A percentile compares a stretch with the other conserved stretches of the same genome.
These are phyloP conservation scores for Trichosanthes truncata DNA, from an alignment of 306 rosid genomes.

Conservation along the genomic window DNA sequence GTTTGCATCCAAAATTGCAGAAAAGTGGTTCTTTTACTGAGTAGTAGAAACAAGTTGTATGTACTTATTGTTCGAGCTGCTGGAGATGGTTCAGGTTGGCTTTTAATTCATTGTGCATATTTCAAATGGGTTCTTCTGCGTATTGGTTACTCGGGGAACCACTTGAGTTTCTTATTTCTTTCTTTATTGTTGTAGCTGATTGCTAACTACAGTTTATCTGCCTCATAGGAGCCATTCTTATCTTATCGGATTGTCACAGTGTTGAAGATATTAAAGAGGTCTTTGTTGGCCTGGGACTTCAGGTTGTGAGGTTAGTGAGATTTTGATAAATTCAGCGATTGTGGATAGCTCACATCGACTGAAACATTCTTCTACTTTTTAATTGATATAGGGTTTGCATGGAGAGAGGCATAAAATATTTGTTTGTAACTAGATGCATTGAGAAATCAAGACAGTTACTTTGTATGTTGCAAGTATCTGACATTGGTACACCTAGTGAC, in stretches of 20 bases:
- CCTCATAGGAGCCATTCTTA: slow-evolving; percentile 37
- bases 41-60: slow-evolving; percentile 74
- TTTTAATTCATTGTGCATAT: slow-evolving; percentile 11
- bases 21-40: slow-evolving; percentile 68
- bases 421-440: slow-evolving; percentile 66
- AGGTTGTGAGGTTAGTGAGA: slow-evolving; percentile 71
- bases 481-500: slow-evolving; percentile 29
- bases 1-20: slow-evolving; percentile 21
- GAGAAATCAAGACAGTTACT: slow-evolving; percentile 63
- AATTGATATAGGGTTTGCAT: slow-evolving; percentile 45
- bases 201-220: slow-evolving; percentile 1
- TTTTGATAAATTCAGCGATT: slow-evolving; percentile 9
- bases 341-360: slow-evolving; percentile 2
- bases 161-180: not conserved
- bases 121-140: not conserved
- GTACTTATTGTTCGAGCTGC: slow-evolving; percentile 40
- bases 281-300: slow-evolving; percentile 78
- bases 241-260: slow-evolving; percentile 46
- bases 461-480: slow-evolving; percentile 32
- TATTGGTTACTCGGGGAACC: not conserved
- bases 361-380: slow-evolving; percentile 13
- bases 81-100: slow-evolving; percentile 64
- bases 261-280: slow-evolving; percentile 65
- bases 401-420: slow-evolving; percentile 40
- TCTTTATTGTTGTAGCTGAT: slow-evolving; percentile 4